phyloP scores from a whole-genome alignment of 2,329 filamentous ascomycete genomes.

The Nigrospora oryzae region DNA sequence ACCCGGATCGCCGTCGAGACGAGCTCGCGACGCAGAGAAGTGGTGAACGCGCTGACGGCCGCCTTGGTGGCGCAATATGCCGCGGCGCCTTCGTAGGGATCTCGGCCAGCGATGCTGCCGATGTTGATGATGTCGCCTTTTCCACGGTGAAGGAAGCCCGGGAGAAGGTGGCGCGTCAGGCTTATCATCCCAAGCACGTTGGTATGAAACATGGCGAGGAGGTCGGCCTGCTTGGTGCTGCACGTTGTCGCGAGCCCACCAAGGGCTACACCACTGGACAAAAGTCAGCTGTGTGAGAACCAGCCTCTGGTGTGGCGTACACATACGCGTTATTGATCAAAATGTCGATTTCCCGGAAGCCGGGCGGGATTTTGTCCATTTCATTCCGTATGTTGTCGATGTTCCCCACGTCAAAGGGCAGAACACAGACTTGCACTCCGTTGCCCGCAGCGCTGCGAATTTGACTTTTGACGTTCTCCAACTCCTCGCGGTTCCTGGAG shows the following conservation, averaged over 20 bases:
- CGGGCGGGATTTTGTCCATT: constrained; percentile 64
- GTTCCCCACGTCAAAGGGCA: constrained; percentile 82
- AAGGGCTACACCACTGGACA: constrained; percentile 68
- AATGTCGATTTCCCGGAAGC: constrained; percentile 78
- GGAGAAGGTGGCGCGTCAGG: constrained; percentile 86
- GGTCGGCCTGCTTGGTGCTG: constrained; percentile 72
- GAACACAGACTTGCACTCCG: constrained; percentile 73
- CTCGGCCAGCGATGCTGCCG: constrained; percentile 52
- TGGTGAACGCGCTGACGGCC: constrained; percentile 65
- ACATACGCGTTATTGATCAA: constrained; percentile 93
- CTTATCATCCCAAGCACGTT: constrained; percentile 94
- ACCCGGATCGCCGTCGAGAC: constrained; percentile 62
- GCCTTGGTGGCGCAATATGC: constrained; percentile 79
- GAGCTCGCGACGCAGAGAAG: constrained; percentile 61
- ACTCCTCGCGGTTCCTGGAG: constrained; percentile 71
- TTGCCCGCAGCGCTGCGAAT: constrained; percentile 69
- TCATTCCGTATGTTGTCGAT: constrained; percentile 66
- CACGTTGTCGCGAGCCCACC: constrained; percentile 82
- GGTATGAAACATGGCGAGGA: constrained; percentile 80
- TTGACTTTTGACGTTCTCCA: constrained; percentile 68
- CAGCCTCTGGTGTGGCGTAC: not conserved
- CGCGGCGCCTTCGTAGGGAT: constrained; percentile 62
- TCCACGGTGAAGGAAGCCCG: constrained; percentile 76
- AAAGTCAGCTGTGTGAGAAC: too few relatives aligned
- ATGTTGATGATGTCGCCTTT: constrained; percentile 90